Percentiles rank a stretch among this genome's conserved stretches.
Conservation (phyloP, 345 rosid species). For the Excoecaria cochinchinensis region DNA sequence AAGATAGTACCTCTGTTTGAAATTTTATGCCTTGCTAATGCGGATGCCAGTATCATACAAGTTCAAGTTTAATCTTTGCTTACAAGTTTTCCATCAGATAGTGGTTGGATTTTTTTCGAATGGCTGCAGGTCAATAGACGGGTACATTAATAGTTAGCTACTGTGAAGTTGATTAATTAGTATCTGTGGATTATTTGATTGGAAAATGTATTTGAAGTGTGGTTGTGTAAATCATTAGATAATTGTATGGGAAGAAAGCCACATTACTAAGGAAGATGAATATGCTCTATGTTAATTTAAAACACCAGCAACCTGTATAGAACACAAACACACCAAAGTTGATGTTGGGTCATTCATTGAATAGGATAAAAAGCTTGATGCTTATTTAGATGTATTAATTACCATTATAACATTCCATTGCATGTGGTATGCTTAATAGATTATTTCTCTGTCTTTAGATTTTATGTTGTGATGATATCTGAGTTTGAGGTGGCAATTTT, state of each 20-base stretch:
- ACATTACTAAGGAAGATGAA: neutral
- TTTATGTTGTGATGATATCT: conserved; percentile 10
- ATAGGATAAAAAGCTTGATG: neutral
- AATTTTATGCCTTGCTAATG: neutral
- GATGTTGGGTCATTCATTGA: too few species aligned
- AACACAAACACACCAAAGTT: neutral
- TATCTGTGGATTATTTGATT: too few species aligned
- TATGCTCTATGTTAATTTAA: neutral
- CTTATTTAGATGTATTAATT: too few species aligned
- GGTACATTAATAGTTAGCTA: neutral
- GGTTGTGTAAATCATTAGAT: too few species aligned
- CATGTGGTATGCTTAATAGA: too few species aligned
- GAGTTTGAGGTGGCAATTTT: neutral
- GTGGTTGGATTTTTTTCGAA: too few species aligned
- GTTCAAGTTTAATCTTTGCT: neutral
- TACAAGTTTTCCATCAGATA: neutral
- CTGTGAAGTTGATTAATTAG: neutral
- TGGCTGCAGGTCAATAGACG: neutral
- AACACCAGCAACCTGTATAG: neutral
- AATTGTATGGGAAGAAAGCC: neutral
- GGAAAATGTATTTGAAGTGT: too few species aligned
- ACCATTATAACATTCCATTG: too few species aligned
- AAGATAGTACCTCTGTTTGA: neutral
- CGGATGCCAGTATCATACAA: neutral
- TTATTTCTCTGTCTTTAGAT: neutral